phyloP scores from a whole-genome alignment of 306 rosid species.

The Astragalus glycyphyllos region DNA sequence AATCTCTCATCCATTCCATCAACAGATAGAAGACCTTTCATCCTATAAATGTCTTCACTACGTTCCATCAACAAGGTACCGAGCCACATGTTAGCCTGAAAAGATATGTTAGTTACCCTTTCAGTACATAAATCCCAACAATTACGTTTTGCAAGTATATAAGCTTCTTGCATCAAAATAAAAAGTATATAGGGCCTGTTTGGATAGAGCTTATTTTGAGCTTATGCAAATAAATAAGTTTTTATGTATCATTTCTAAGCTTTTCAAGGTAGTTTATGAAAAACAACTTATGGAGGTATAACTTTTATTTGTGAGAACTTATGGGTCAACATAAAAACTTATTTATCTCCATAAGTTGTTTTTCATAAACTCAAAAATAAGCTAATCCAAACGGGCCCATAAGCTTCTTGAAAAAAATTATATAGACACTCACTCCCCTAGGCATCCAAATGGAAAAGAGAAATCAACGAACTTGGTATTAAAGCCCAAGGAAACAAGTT shows the following conservation, averaged over 20 bases:
- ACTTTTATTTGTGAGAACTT: no score
- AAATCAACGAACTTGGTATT: conserved; percentile 25
- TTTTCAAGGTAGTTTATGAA: no score
- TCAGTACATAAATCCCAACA: conserved; percentile 27
- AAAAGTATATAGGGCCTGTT: conserved; percentile 5
- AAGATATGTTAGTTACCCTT: background rate
- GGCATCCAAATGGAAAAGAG: conserved; percentile 24
- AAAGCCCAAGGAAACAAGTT: conserved; percentile 12
- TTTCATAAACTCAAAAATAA: no score
- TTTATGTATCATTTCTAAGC: no score
- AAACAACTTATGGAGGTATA: no score
- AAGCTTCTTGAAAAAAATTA: no score
- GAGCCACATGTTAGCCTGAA: conserved; percentile 95
- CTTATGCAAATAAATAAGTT: no score
- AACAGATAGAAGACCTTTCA: conserved; percentile 93
- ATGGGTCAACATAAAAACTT: no score
- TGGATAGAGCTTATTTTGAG: no score
- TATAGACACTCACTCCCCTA: conserved; percentile 17
- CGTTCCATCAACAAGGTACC: conserved; percentile 82
- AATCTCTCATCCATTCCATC: conserved; percentile 95
- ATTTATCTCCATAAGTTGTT: no score
- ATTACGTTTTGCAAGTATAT: background rate
- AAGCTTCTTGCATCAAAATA: conserved; percentile 4
- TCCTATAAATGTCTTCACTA: conserved; percentile 91
- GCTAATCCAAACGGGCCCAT: no score